Base-by-base conservation (phyloP, 495 filamentous ascomycete genomes). In the Xylaria flabelliformis region DNA sequence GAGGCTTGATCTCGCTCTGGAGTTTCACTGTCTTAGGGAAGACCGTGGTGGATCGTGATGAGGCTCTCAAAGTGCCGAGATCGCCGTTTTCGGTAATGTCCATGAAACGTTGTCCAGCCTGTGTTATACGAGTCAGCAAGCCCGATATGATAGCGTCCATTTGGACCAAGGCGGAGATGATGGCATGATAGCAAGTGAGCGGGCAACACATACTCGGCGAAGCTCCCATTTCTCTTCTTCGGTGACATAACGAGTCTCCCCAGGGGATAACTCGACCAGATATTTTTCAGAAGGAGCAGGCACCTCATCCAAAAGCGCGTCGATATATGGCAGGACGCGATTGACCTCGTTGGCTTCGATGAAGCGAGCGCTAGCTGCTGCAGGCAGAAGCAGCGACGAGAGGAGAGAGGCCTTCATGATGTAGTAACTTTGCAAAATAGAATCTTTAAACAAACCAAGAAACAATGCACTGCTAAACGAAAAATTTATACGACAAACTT, bases 211-310 rank as follows among this genome's bases (percentile, higher is more conserved):
- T 88, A 97, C 94, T 74, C 94, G 84, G 80, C 92, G 90, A 72
- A 98, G 84, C 74, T 88, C 89, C 92, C 97, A 97, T 83, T 99
- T 99, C 83, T 97, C 90, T 39, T 97, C 94, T 75, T 99, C 95
- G 0, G 92, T 95, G 32, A 97, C 90, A 92, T 93, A 97, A 82
- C 85, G 82, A 29, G 89, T 94, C 74, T 93, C 87, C 70, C 92
- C 94, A n/a, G 94, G 95, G 19, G 88, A 85, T n/a, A 97, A 82
- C 84, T 99, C 95, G 72, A 99, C 91, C 44, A 96, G 86, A 76
- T 87, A 97, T 75, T 86, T 85, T 64, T 91, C 87, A 4, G 42
- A 19, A 39, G 39, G 36, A 26, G 76, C 67, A 41, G 75, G 76
- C 67, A 80, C 80, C 41, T 82, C 76, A 5, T 82, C 74, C n/a